Conservation (phyloP, 2,329 filamentous ascomycete genomes). For the Cryphonectria carpinicola region DNA sequence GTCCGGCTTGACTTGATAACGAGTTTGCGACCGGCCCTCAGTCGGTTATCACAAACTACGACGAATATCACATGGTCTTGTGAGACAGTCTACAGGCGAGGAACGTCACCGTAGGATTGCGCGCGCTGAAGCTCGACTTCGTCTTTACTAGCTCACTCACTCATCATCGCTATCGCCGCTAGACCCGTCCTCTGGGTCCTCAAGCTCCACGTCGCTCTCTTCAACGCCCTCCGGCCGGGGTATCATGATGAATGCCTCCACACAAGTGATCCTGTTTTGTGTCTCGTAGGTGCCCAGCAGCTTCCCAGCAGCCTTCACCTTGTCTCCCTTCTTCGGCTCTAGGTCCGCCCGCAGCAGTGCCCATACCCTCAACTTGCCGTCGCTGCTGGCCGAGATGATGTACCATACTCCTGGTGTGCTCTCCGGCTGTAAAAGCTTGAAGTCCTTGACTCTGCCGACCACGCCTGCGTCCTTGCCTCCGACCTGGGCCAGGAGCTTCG, state of each 20-base stretch:
- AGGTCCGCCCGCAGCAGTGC: slow-evolving; percentile 54
- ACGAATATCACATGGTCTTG: neutral
- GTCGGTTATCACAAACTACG: neutral
- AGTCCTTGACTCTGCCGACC: slow-evolving; percentile 82
- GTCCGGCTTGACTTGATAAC: neutral
- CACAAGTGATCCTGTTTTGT: slow-evolving; percentile 84
- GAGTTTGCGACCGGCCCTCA: neutral
- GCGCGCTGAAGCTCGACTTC: neutral
- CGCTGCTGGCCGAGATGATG: slow-evolving; percentile 78
- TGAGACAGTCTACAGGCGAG: neutral
- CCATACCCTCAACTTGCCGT: slow-evolving; percentile 85
- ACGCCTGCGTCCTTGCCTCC: slow-evolving; percentile 74
- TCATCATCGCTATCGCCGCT: slow-evolving; percentile 40
- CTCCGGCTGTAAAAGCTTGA: slow-evolving; percentile 63
- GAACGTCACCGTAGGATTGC: neutral
- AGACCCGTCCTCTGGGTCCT: slow-evolving; percentile 44
- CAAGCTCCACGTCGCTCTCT: slow-evolving; percentile 59
- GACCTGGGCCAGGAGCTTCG: slow-evolving; percentile 73
- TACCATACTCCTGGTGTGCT: slow-evolving; percentile 51
- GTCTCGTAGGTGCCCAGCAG: slow-evolving; percentile 82
- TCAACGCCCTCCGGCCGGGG: slow-evolving; percentile 64
- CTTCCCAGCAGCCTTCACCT: slow-evolving; percentile 57
- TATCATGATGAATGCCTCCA: slow-evolving; percentile 86
- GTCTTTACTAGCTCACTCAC: slow-evolving; percentile 8
- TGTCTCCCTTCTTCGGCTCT: slow-evolving; percentile 33